Base-by-base conservation (phyloP, 441 rosid genomes). In the Jatropha multifida region DNA sequence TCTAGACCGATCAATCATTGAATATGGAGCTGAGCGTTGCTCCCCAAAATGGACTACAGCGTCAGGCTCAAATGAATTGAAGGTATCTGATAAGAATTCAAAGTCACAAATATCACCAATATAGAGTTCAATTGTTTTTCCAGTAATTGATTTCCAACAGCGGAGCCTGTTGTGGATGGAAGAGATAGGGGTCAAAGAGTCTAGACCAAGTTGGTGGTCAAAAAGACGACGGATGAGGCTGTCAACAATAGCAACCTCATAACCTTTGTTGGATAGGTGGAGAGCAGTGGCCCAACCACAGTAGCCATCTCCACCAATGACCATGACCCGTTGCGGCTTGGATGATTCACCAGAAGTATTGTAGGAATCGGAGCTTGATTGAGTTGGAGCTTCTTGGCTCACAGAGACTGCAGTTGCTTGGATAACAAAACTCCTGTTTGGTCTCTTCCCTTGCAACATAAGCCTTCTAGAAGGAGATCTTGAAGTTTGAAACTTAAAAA, bases 261-360 rank as follows among this genome's bases (percentile, higher is more conserved):
- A 93, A 59, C 92, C 94, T 84, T 85, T 91, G 68, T 86, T 89
- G 72, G 98, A 95, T 46, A 93, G 80, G 81, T 95, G 97, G 58
- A 95, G 96, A 38, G 98, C 97, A 58, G 98, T 95, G 40, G 99
- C 98, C 98, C 97, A 93, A 65, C 99, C 98, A 40, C 99, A 95
- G 72, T 95, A 93, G 40, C 98, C 99, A 78, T 95, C 98, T 73
- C 98, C 99, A 58, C 99, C 98, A 40, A 93, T 89, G 78, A 95
- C 89, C 98, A 95, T 89, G 72, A 95, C 96, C 62, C 92, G 89
- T 69, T 85, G 83, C 11, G 81, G 77, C 86, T 84, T 93, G 49
- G 94, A 77, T 61, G 83, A 48, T 61, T 80, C 86, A 68, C 73
- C 42, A 51, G 83, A 59, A 65, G 68, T 64, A 48, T 73, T 78